A percentile compares a stretch with the other conserved stretches of the same genome.
phyloP scores from a whole-genome alignment of 352 stramenopile species.

The Phytophthora fragariaefolia region DNA sequence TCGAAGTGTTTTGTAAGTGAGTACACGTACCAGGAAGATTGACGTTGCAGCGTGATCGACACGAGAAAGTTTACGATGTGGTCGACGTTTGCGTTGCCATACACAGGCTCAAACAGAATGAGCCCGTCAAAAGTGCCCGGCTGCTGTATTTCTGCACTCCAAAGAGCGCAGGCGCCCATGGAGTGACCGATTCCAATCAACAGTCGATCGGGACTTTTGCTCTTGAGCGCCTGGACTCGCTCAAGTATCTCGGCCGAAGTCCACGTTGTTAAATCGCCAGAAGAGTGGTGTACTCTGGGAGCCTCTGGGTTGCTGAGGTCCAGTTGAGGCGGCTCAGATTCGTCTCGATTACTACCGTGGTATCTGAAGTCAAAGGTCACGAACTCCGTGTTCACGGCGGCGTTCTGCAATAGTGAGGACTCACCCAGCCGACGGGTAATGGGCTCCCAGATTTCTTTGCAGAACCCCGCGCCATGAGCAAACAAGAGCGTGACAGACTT shows the following conservation, averaged over 20 bases:
- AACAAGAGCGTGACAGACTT: slow-evolving; percentile 41
- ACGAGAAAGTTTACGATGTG: slow-evolving; percentile 31
- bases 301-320: slow-evolving; percentile 27
- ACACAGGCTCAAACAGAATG: slow-evolving; percentile 47
- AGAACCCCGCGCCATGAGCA: slow-evolving; percentile 44
- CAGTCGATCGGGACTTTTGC: slow-evolving; percentile 13
- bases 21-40: slow-evolving; percentile 12
- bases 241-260: slow-evolving; percentile 17
- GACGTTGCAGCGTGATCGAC: slow-evolving; percentile 27
- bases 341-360: slow-evolving; percentile 38
- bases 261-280: slow-evolving; percentile 29
- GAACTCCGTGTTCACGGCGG: slow-evolving; percentile 22
- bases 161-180: slow-evolving; percentile 42
- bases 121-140: slow-evolving; percentile 44
- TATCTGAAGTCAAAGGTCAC: slow-evolving; percentile 37
- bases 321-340: slow-evolving; percentile 27
- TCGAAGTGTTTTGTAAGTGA: too few relatives aligned
- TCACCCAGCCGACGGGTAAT: slow-evolving; percentile 37
- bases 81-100: slow-evolving; percentile 21
- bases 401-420: slow-evolving; percentile 36
- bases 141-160: slow-evolving; percentile 32
- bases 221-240: slow-evolving; percentile 23
- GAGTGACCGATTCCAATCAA: slow-evolving; percentile 51
- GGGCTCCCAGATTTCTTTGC: slow-evolving; percentile 46
- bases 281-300: slow-evolving; percentile 37